Conservation (phyloP, 1,284 basidiomycete species). For the Cryptococcus neoformans region DNA sequence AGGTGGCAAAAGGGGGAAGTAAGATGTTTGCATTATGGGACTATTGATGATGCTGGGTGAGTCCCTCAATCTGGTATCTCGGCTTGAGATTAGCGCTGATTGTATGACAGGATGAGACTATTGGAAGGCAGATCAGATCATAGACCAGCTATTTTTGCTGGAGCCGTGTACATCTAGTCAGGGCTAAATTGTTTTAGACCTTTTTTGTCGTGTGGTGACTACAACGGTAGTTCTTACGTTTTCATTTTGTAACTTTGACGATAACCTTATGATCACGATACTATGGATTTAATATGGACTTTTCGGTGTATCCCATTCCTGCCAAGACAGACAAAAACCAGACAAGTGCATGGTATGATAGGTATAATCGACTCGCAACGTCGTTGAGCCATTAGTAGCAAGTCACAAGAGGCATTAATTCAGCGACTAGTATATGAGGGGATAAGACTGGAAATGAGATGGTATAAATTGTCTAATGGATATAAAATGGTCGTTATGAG, state of each 20-base stretch:
- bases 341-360: no score
- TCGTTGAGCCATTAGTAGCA: no score
- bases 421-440: no score
- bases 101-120: conserved; percentile 33
- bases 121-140: conserved; percentile 49
- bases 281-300: no score
- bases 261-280: not conserved
- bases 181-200: not conserved
- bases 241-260: not conserved
- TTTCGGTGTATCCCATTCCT: no score
- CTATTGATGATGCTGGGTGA: conserved; percentile 47
- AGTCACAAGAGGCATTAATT: no score
- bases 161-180: conserved; percentile 43
- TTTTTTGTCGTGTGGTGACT: not conserved
- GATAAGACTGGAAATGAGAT: no score
- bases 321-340: no score
- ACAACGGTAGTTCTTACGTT: not conserved
- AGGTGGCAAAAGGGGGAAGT: conserved; percentile 44
- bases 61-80: not conserved
- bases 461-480: no score
- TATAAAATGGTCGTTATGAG: no score
- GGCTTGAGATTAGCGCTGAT: not conserved
- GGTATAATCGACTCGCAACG: no score
- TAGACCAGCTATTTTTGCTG: conserved; percentile 49
- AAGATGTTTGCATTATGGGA: conserved; percentile 47